Percentiles rank a stretch among this genome's conserved stretches.
These are phyloP conservation scores for Aspergillus bertholletiae DNA, from an alignment of 495 filamentous ascomycete species.

Conservation along the genomic window DNA sequence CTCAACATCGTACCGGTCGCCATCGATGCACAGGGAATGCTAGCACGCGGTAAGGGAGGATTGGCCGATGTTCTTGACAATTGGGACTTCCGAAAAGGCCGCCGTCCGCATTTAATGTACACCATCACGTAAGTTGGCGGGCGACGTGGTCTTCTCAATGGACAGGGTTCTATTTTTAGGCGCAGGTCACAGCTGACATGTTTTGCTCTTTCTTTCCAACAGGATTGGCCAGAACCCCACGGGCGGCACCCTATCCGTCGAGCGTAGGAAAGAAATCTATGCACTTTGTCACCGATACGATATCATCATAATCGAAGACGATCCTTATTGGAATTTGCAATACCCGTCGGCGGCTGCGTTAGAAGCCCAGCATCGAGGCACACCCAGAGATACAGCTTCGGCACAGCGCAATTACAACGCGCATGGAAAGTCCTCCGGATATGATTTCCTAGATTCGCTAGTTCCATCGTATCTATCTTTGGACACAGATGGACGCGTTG, in stretches of 20 bases:
- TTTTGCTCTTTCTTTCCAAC: neutral
- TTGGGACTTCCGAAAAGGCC: slow-evolving; percentile 72
- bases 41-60: slow-evolving; percentile 59
- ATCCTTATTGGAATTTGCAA: slow-evolving; percentile 95
- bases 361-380: slow-evolving; percentile 33
- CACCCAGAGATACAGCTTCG: slow-evolving; percentile 9
- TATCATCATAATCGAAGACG: slow-evolving; percentile 90
- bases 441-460: slow-evolving; percentile 78
- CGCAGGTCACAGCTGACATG: slow-evolving; percentile 6
- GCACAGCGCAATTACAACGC: slow-evolving; percentile 40
- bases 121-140: slow-evolving; percentile 69
- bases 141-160: neutral
- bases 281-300: slow-evolving; percentile 78
- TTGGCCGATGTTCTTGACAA: slow-evolving; percentile 73
- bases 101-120: slow-evolving; percentile 81
- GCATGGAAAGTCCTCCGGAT: slow-evolving; percentile 59
- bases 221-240: slow-evolving; percentile 94
- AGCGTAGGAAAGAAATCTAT: slow-evolving; percentile 76
- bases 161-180: neutral
- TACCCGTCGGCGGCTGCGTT: slow-evolving; percentile 61
- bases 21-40: slow-evolving; percentile 78
- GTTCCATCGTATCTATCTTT: slow-evolving; percentile 71
- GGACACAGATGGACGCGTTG: slow-evolving; percentile 82
- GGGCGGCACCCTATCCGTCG: slow-evolving; percentile 63
- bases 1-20: slow-evolving; percentile 67